phyloP scores from a whole-genome alignment of 1,284 basidiomycete species.

The Ustilago bromivora region DNA sequence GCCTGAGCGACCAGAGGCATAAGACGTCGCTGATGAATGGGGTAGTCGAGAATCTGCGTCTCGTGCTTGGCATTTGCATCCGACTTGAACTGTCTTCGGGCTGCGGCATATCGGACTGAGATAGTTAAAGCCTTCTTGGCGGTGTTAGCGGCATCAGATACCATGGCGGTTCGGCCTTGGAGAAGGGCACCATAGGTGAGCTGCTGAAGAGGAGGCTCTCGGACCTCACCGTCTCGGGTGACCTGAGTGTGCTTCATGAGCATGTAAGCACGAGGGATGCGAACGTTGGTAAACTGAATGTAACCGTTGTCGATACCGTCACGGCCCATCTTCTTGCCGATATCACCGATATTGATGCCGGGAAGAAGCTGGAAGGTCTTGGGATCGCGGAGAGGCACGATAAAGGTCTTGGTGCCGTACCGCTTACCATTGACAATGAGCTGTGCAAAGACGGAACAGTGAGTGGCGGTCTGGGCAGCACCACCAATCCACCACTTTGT shows the following conservation, averaged over 20 bases:
- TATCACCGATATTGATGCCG: slow-evolving; percentile 75
- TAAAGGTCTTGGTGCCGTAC: slow-evolving; percentile 74
- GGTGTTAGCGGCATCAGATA: slow-evolving; percentile 73
- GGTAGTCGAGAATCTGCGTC: slow-evolving; percentile 75
- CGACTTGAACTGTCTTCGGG: slow-evolving; percentile 74
- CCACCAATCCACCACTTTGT: slow-evolving; percentile 73
- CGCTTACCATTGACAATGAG: slow-evolving; percentile 74
- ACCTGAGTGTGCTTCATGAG: slow-evolving; percentile 76
- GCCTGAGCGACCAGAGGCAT: slow-evolving; percentile 75
- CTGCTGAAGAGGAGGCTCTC: slow-evolving; percentile 73
- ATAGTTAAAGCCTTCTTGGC: slow-evolving; percentile 74
- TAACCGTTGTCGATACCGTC: slow-evolving; percentile 74
- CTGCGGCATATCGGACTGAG: slow-evolving; percentile 74
- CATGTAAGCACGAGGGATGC: slow-evolving; percentile 74
- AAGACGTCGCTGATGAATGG: slow-evolving; percentile 75
- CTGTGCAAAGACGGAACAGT: slow-evolving; percentile 75
- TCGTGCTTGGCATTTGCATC: slow-evolving; percentile 69
- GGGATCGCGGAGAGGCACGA: slow-evolving; percentile 70
- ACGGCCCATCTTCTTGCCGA: slow-evolving; percentile 71
- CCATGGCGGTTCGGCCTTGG: slow-evolving; percentile 74
- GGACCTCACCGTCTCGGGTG: slow-evolving; percentile 72
- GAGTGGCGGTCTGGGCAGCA: slow-evolving; percentile 74
- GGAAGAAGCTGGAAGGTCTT: slow-evolving; percentile 73
- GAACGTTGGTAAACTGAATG: slow-evolving; percentile 75
- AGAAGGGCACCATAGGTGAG: slow-evolving; percentile 75